Conservation (phyloP, 202 grass and related monocot genomes). For the Carex sylvatica region DNA sequence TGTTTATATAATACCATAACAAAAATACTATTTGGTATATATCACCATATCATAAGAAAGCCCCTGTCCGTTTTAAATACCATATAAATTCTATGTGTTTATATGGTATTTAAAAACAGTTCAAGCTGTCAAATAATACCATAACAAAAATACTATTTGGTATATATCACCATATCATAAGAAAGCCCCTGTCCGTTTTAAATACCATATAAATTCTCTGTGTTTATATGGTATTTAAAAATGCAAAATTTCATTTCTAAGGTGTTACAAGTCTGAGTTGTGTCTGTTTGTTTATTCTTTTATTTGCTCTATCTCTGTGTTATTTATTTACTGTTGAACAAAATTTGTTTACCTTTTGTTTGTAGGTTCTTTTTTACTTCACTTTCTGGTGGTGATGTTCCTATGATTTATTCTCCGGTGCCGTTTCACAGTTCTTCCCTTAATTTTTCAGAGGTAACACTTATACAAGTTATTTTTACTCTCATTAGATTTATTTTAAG, state of each 20-base stretch:
- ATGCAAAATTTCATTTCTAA: neutral
- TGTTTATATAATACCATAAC: neutral
- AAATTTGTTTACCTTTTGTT: constrained; percentile 2
- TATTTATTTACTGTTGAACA: constrained; percentile 13
- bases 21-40: neutral
- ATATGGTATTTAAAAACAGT: neutral
- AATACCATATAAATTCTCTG: too few species aligned
- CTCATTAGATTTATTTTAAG: neutral
- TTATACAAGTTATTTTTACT: neutral
- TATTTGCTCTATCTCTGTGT: neutral
- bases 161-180: neutral
- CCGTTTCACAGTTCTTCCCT: constrained; percentile 72
- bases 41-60: neutral
- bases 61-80: too few species aligned
- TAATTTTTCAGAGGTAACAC: constrained; percentile 58
- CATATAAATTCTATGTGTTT: neutral
- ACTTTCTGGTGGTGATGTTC: constrained; percentile 64
- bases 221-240: neutral
- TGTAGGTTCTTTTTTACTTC: constrained; percentile 65
- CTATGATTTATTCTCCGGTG: constrained; percentile 58
- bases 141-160: neutral
- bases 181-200: neutral
- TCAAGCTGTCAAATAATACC: neutral
- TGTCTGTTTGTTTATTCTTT: neutral
- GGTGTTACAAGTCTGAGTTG: neutral